phyloP scores from a whole-genome alignment of 768 basidiomycete genomes.

The Cyclocybe aegerita region DNA sequence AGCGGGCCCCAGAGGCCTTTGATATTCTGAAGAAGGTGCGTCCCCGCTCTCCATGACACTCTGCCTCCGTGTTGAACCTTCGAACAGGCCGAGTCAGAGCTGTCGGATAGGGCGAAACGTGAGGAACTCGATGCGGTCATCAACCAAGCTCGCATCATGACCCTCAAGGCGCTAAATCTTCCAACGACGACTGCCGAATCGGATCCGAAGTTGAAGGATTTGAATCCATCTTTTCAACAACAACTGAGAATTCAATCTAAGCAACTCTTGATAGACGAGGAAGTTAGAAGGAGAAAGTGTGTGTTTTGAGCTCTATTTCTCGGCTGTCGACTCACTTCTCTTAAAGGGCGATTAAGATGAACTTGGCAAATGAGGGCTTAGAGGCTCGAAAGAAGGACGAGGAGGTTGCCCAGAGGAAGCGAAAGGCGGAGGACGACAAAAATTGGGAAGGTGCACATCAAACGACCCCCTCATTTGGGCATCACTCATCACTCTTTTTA shows the following conservation, averaged over 20 bases:
- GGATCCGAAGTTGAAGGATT: conserved; percentile 55
- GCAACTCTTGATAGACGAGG: conserved; percentile 87
- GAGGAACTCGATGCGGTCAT: conserved; percentile 82
- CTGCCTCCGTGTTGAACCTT: neutral
- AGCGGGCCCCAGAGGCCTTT: conserved; percentile 88
- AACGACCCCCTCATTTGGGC: neutral
- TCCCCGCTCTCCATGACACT: neutral
- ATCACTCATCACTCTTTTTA: conserved; percentile 23
- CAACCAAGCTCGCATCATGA: conserved; percentile 64
- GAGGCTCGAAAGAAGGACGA: conserved; percentile 95
- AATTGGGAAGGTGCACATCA: conserved; percentile 76
- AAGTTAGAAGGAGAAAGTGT: conserved; percentile 80
- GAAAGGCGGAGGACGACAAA: conserved; percentile 88
- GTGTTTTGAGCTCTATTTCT: neutral
- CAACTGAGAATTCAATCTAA: conserved; percentile 73
- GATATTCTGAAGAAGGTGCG: conserved; percentile 89
- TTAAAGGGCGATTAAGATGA: conserved; percentile 81
- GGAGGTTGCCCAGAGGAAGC: conserved; percentile 71
- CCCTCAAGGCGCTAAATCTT: conserved; percentile 64
- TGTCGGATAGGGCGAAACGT: conserved; percentile 76
- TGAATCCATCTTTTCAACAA: conserved; percentile 64
- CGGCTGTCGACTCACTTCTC: conserved; percentile 2
- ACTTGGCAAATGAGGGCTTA: conserved; percentile 86
- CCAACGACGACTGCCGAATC: conserved; percentile 58
- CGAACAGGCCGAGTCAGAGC: conserved; percentile 77